A percentile compares a stretch with the other conserved stretches of the same genome.
Evolutionary conservation across 2,329 filamentous ascomycete genomes (phyloP).

Genomic region (Camptophora hylomeconis): DNA sequence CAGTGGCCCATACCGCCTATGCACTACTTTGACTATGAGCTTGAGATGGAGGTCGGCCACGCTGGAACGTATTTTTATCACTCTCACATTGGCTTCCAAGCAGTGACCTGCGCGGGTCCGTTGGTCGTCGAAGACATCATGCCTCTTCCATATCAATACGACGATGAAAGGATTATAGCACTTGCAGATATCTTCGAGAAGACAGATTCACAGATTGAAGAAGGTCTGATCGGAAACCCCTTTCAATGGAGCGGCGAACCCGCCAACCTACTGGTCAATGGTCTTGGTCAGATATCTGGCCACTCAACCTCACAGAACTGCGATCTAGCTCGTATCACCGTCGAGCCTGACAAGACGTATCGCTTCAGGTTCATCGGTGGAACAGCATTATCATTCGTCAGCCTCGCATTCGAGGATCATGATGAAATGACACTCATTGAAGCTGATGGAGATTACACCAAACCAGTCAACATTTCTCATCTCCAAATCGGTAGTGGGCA

Average conservation of each 20-base stretch:
- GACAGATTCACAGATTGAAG: constrained; percentile 38
- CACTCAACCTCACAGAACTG: constrained; percentile 31
- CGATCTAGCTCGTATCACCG: constrained; percentile 39
- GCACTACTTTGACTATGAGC: constrained; percentile 55
- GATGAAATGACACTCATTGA: constrained; percentile 44
- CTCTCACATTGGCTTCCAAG: constrained; percentile 52
- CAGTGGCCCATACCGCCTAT: constrained; percentile 53
- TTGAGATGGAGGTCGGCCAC: constrained; percentile 38
- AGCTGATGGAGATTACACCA: constrained; percentile 37
- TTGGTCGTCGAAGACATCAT: constrained; percentile 41
- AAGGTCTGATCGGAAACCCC: constrained; percentile 35
- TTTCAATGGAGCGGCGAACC: constrained; percentile 49
- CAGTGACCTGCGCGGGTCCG: constrained; percentile 42
- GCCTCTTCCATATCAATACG: constrained; percentile 43
- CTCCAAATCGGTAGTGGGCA: constrained; percentile 47
- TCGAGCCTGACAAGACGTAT: constrained; percentile 49
- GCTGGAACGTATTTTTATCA: constrained; percentile 57
- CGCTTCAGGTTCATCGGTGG: constrained; percentile 47
- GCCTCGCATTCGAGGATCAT: constrained; percentile 46
- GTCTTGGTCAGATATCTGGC: constrained; percentile 36
- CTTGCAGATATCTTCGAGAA: constrained; percentile 46
- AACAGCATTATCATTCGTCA: constrained; percentile 41
- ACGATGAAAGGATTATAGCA: constrained; percentile 45
- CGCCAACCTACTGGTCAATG: constrained; percentile 45
- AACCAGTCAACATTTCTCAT: constrained; percentile 25